phyloP scores from a whole-genome alignment of 1,139 yeast species.

The Kluyveromyces marxianus region DNA sequence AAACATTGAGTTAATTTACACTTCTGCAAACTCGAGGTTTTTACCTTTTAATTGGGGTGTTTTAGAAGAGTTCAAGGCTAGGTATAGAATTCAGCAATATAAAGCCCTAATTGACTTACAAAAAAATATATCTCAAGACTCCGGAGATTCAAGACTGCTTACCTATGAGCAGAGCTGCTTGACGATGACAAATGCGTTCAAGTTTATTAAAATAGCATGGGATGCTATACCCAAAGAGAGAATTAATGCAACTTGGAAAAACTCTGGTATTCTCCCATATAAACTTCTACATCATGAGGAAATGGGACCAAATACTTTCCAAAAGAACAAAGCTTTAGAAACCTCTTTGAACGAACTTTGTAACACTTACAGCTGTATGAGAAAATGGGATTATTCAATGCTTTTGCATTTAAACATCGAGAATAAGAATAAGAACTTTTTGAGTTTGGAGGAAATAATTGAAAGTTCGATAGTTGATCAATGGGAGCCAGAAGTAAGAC shows the following conservation, averaged over 20 bases:
- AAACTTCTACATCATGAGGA: slow-evolving; percentile 23
- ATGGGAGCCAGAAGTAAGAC: slow-evolving; percentile 27
- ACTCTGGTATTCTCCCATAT: slow-evolving; percentile 35
- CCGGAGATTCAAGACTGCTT: slow-evolving; percentile 17
- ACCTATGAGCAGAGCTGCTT: slow-evolving; percentile 36
- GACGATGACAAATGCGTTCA: slow-evolving; percentile 49
- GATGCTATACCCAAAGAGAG: slow-evolving; percentile 39
- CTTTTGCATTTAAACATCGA: slow-evolving; percentile 52
- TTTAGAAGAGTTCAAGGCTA: slow-evolving; percentile 51
- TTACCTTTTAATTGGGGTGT: slow-evolving; percentile 62
- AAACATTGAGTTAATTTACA: slow-evolving; percentile 41
- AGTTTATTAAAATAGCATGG: slow-evolving; percentile 54
- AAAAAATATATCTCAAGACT: slow-evolving; percentile 25
- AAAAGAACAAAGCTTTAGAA: slow-evolving; percentile 31
- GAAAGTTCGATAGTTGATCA: slow-evolving; percentile 52
- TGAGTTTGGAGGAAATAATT: slow-evolving; percentile 57
- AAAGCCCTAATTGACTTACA: slow-evolving; percentile 38
- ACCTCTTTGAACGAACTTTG: slow-evolving; percentile 37
- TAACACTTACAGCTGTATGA: slow-evolving; percentile 41
- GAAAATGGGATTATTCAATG: slow-evolving; percentile 55
- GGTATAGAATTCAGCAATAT: slow-evolving; percentile 55
- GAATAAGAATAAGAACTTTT: slow-evolving; percentile 46
- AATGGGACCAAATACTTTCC: slow-evolving; percentile 29
- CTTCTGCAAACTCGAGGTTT: slow-evolving; percentile 36
- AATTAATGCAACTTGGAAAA: slow-evolving; percentile 48